Percentiles rank a stretch among this genome's conserved stretches.
phyloP scores from a whole-genome alignment of 2,329 filamentous ascomycete genomes.

The Pyrenophora graminea region DNA sequence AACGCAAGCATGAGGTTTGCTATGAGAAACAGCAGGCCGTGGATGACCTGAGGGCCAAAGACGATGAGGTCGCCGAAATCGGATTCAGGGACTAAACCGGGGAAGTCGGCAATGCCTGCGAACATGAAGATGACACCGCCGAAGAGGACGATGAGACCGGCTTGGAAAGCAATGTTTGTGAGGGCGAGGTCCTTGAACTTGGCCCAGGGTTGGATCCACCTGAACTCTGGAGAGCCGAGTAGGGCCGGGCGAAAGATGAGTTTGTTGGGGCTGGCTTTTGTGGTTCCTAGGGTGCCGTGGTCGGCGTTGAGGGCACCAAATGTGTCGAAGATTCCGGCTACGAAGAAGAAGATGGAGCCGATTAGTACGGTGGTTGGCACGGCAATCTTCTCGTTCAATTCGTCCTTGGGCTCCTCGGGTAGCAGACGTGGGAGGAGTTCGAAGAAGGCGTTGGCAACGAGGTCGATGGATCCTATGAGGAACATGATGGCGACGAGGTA shows the following conservation, averaged over 20 bases:
- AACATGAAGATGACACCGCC: slow-evolving; percentile 39
- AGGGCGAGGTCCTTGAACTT: slow-evolving; percentile 25
- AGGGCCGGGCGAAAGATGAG: slow-evolving; percentile 31
- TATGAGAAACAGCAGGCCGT: slow-evolving; percentile 32
- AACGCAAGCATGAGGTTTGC: slow-evolving; percentile 35
- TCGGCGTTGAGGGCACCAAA: slow-evolving; percentile 32
- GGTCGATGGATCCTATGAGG: slow-evolving; percentile 27
- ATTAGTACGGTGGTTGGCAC: slow-evolving; percentile 30
- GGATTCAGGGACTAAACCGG: slow-evolving; percentile 26
- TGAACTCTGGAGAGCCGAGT: slow-evolving; percentile 29
- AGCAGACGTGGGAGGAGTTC: slow-evolving; percentile 25
- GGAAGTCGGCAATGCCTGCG: slow-evolving; percentile 34
- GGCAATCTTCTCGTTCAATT: slow-evolving; percentile 25
- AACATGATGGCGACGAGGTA: slow-evolving; percentile 37
- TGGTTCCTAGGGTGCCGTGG: slow-evolving; percentile 19
- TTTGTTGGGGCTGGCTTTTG: slow-evolving; percentile 11
- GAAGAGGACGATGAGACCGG: slow-evolving; percentile 35
- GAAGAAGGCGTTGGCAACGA: slow-evolving; percentile 36
- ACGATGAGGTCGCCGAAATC: slow-evolving; percentile 22
- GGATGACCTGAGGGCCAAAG: slow-evolving; percentile 32
- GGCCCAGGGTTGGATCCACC: slow-evolving; percentile 25
- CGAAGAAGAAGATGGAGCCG: slow-evolving; percentile 34
- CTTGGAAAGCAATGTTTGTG: slow-evolving; percentile 33
- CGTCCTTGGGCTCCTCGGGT: slow-evolving; percentile 11
- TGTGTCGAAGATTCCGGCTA: slow-evolving; percentile 33